A percentile compares a stretch with the other conserved stretches of the same genome.
Conservation (phyloP, 768 basidiomycete species). For the Rhodotorula kratochvilovae region DNA sequence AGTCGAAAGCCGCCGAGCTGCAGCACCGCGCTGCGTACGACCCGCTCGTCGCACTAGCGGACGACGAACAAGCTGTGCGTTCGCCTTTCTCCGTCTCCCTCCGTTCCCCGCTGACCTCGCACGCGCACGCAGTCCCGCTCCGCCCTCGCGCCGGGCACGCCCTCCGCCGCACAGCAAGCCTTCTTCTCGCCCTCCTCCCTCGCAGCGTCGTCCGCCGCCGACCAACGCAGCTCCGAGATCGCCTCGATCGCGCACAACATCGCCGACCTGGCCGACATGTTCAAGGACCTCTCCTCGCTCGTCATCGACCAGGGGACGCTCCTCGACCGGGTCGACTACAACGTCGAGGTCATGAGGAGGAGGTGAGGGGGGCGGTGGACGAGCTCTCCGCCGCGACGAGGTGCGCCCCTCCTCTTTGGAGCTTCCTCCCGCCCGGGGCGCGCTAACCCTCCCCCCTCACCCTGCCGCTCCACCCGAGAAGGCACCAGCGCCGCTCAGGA, state of each 20-base stretch:
- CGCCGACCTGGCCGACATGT: slow-evolving; percentile 82
- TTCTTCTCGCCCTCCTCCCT: slow-evolving; percentile 32
- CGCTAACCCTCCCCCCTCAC: neutral
- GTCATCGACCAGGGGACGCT: slow-evolving; percentile 98
- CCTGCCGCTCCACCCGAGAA: slow-evolving; percentile 45
- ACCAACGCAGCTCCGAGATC: slow-evolving; percentile 64
- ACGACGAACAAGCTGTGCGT: slow-evolving; percentile 32
- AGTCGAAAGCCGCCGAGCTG: slow-evolving; percentile 60
- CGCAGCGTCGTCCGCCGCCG: slow-evolving; percentile 51
- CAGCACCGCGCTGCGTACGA: slow-evolving; percentile 8
- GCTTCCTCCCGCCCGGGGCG: neutral
- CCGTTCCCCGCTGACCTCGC: no score
- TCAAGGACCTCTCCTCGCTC: slow-evolving; percentile 86
- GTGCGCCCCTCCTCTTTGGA: slow-evolving; percentile 52
- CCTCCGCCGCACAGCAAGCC: slow-evolving; percentile 19
- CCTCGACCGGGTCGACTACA: slow-evolving; percentile 93
- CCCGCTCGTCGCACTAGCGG: slow-evolving; percentile 28
- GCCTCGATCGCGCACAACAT: slow-evolving; percentile 88
- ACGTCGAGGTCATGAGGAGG: slow-evolving; percentile 86
- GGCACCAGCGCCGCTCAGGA: slow-evolving; percentile 91
- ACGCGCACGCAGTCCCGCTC: slow-evolving; percentile 26
- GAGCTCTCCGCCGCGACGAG: slow-evolving; percentile 76
- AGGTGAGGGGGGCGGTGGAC: slow-evolving; percentile 74
- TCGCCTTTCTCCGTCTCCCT: neutral
- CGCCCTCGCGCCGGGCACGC: slow-evolving; percentile 12